Evolutionary conservation across 768 basidiomycete genomes (phyloP).

Genomic region (Boletus vermiculosoides): DNA sequence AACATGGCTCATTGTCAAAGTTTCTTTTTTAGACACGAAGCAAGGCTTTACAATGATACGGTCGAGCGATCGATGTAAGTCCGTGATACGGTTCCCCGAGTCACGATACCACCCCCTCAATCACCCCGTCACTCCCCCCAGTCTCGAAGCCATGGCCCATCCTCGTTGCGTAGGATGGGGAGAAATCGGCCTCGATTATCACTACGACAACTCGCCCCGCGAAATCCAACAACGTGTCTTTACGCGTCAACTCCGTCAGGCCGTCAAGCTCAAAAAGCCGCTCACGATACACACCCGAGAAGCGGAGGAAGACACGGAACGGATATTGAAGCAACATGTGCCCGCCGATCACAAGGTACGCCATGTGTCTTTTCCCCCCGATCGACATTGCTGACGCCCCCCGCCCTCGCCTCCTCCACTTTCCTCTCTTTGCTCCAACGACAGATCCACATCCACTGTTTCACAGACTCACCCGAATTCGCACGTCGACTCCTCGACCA

Average conservation of each 20-base stretch:
- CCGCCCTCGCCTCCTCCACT: neutral
- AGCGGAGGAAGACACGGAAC: conserved; percentile 79
- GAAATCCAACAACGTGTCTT: conserved; percentile 67
- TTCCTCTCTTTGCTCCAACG: too few relatives aligned
- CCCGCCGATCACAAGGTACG: conserved; percentile 66
- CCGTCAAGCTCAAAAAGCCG: conserved; percentile 68
- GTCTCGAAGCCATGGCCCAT: conserved; percentile 72
- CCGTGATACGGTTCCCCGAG: neutral
- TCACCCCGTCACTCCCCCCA: conserved; percentile 23
- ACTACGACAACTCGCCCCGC: conserved; percentile 76
- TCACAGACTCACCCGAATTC: conserved; percentile 77
- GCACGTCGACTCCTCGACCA: conserved; percentile 67
- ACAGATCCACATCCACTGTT: conserved; percentile 86
- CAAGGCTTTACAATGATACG: conserved; percentile 61
- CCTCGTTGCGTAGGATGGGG: conserved; percentile 87
- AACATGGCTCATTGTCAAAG: neutral
- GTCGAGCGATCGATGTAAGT: conserved; percentile 69
- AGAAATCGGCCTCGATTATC: conserved; percentile 85
- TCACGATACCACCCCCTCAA: neutral
- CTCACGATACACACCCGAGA: conserved; percentile 86
- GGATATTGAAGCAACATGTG: conserved; percentile 73
- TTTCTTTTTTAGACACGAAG: conserved; percentile 55
- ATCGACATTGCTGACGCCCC: neutral
- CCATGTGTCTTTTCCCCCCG: neutral
- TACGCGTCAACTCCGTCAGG: conserved; percentile 62